These are phyloP conservation scores for Monilinia vaccinii-corymbosi DNA, from an alignment of 2,329 filamentous ascomycete genomes.

Conservation along the genomic window DNA sequence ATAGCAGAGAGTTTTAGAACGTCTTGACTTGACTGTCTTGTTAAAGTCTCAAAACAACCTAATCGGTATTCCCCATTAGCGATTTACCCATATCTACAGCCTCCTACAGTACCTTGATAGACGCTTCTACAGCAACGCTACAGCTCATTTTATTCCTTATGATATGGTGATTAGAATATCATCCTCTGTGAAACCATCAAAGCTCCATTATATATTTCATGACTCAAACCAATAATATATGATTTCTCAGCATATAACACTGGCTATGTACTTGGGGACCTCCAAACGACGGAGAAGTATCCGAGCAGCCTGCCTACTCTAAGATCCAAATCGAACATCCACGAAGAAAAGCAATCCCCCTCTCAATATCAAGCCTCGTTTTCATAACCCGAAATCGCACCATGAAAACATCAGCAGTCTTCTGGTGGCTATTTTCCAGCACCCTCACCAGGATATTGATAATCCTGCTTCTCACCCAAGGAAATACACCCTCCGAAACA, in stretches of 20 bases:
- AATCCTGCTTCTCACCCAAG: no score
- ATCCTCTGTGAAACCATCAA: not conserved
- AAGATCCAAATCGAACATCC: not conserved
- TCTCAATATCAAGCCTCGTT: not conserved
- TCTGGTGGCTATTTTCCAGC: no score
- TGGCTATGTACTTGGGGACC: not conserved
- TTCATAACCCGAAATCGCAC: no score
- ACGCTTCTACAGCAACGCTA: no score
- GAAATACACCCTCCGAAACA: no score
- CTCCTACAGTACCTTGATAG: not conserved
- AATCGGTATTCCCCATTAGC: no score
- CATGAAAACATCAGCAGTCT: no score
- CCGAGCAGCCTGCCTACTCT: not conserved
- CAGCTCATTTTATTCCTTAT: not conserved
- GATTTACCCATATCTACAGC: not conserved
- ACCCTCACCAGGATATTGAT: no score
- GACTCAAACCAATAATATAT: not conserved
- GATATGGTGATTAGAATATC: not conserved
- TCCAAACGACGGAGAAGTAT: not conserved
- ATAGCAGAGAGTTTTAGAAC: no score
- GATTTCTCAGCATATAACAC: not conserved
- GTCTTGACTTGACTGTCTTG: not conserved
- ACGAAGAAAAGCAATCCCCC: not conserved
- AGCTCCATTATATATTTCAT: not conserved
- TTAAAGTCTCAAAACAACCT: not conserved